phyloP scores from a whole-genome alignment of 2,329 filamentous ascomycete species.

The Cryphonectria nitschkei region DNA sequence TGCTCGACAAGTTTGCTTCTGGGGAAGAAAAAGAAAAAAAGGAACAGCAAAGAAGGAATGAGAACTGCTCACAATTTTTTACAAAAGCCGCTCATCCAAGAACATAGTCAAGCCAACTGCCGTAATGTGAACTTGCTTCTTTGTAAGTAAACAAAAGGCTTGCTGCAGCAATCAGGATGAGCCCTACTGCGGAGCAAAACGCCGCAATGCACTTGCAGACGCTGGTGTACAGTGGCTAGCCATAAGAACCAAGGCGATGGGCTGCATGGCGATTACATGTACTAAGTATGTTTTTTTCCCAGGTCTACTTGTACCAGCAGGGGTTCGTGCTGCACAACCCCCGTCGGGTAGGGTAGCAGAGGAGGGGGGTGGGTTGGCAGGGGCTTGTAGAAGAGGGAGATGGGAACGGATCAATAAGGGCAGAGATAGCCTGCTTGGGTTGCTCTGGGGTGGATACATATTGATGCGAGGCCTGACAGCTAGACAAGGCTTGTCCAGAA shows the following conservation, averaged over 20 bases:
- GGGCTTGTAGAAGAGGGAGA: constrained; percentile 36
- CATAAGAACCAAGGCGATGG: constrained; percentile 37
- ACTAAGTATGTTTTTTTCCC: constrained; percentile 43
- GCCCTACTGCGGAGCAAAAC: constrained; percentile 38
- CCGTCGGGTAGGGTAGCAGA: constrained; percentile 28
- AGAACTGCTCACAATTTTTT: constrained; percentile 22
- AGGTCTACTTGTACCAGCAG: constrained; percentile 44
- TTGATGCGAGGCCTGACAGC: constrained; percentile 25
- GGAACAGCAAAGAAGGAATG: neutral
- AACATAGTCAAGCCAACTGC: constrained; percentile 23
- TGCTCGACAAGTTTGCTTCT: constrained; percentile 1
- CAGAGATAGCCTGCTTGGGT: constrained; percentile 19
- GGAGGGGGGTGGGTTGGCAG: constrained; percentile 32
- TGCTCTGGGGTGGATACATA: constrained; percentile 25
- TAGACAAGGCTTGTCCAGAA: constrained; percentile 7
- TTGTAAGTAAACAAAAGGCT: constrained; percentile 17
- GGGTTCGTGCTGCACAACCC: constrained; percentile 34
- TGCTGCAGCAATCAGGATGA: constrained; percentile 18
- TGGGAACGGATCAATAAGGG: constrained; percentile 31
- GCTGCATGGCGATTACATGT: constrained; percentile 37
- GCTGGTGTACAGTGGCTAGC: constrained; percentile 33
- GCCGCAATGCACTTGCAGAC: constrained; percentile 38
- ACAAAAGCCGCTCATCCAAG: constrained; percentile 1
- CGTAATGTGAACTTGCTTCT: constrained; percentile 9
- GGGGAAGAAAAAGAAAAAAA: neutral